A percentile compares a stretch with the other conserved stretches of the same genome.
phyloP scores from a whole-genome alignment of 2,329 filamentous ascomycete genomes.

The Stachybotrys echinatus region DNA sequence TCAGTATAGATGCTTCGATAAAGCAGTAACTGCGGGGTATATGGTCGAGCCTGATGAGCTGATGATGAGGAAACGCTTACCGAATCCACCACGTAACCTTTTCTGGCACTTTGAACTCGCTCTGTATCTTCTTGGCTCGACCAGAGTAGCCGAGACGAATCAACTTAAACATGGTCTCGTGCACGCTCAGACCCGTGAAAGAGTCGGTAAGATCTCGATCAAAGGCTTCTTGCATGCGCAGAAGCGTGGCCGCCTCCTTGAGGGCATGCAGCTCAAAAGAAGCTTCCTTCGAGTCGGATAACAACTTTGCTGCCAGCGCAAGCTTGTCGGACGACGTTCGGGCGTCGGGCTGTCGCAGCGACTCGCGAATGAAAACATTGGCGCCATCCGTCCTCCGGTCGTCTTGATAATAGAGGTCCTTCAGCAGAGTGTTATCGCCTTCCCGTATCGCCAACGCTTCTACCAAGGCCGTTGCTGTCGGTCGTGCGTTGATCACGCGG shows the following conservation, averaged over 20 bases:
- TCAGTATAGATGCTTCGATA: conserved; percentile 11
- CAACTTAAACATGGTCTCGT: conserved; percentile 88
- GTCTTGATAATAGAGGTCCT: conserved; percentile 96
- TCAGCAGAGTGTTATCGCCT: conserved; percentile 73
- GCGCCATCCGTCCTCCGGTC: conserved; percentile 86
- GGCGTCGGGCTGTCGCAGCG: conserved; percentile 65
- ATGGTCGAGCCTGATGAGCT: neutral
- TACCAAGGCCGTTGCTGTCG: conserved; percentile 81
- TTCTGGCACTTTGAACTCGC: conserved; percentile 89
- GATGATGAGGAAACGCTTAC: conserved; percentile 29
- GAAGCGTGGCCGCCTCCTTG: conserved; percentile 72
- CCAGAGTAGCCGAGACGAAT: conserved; percentile 77
- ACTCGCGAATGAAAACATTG: conserved; percentile 80
- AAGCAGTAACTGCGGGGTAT: neutral
- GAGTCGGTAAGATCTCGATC: conserved; percentile 75
- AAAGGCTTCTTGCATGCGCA: conserved; percentile 81
- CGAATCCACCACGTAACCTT: conserved; percentile 84
- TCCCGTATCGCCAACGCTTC: conserved; percentile 71
- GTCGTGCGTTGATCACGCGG: conserved; percentile 78
- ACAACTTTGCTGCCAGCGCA: conserved; percentile 74
- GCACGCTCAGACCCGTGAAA: conserved; percentile 79
- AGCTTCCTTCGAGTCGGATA: conserved; percentile 78
- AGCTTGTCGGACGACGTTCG: conserved; percentile 77
- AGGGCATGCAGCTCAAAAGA: conserved; percentile 68
- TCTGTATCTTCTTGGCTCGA: conserved; percentile 80